Conservation (phyloP, 441 rosid genomes). For the Aleurites moluccanus region DNA sequence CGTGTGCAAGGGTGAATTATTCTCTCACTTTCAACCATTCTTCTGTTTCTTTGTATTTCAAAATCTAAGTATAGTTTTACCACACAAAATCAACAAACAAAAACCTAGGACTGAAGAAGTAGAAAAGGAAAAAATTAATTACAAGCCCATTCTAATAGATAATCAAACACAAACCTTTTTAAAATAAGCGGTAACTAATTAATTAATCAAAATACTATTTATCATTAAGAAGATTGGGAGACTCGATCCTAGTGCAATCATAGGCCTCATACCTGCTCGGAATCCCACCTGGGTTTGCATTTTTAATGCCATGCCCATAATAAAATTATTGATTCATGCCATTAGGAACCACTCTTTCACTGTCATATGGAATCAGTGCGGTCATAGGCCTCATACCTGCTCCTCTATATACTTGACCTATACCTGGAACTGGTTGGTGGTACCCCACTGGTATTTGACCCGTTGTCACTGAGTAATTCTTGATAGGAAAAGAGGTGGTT, state of each 20-base stretch:
- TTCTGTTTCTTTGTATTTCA: not conserved
- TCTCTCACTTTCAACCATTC: too few species aligned
- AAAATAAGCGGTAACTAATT: not conserved
- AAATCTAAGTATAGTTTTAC: not conserved
- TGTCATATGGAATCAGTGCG: conserved; percentile 40
- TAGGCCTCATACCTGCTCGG: conserved; percentile 54
- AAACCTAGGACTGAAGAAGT: too few species aligned
- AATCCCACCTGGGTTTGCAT: conserved; percentile 39
- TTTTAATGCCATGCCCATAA: conserved; percentile 67
- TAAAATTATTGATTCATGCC: conserved; percentile 55
- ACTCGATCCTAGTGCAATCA: conserved; percentile 44
- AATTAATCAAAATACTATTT: not conserved
- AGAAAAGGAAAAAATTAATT: not conserved
- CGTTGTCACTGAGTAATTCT: conserved; percentile 22
- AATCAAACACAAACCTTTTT: conserved; percentile 4
- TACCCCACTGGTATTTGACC: conserved; percentile 67
- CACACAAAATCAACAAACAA: not conserved
- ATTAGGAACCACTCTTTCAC: conserved; percentile 42
- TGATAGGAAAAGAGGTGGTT: too few species aligned
- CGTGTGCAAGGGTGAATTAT: too few species aligned
- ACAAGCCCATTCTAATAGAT: not conserved
- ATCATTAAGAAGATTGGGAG: conserved; percentile 33
- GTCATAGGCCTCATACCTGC: conserved; percentile 37
- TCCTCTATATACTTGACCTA: conserved; percentile 61
- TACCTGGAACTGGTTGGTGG: conserved; percentile 49